Evolutionary conservation across 78 protist species (phyloP).

Genomic region (Pigoraptor vietnamica): DNA sequence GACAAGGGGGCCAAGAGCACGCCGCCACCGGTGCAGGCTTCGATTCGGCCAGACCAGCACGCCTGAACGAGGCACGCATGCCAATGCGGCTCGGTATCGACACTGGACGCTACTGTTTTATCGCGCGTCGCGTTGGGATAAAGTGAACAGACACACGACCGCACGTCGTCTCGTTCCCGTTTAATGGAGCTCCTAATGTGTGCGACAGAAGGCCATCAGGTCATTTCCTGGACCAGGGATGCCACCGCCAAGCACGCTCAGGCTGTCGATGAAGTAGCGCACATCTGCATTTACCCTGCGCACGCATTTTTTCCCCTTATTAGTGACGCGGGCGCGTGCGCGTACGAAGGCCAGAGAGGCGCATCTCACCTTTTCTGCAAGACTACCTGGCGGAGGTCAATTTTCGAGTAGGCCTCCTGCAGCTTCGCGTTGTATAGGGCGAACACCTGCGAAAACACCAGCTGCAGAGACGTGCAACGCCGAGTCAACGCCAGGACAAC

Average conservation of each 20-base stretch:
- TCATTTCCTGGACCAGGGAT: conserved; percentile 9
- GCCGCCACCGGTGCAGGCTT: background rate
- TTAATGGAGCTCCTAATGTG: background rate
- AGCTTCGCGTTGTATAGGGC: background rate
- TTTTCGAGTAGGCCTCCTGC: background rate
- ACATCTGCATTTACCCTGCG: conserved; percentile 15
- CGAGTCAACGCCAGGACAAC: too few relatives aligned
- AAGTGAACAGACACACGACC: too few relatives aligned
- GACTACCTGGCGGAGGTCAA: background rate
- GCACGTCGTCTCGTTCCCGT: too few relatives aligned
- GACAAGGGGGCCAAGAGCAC: background rate
- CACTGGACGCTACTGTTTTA: too few relatives aligned
- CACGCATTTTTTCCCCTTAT: background rate
- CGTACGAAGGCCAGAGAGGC: background rate
- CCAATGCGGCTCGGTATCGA: too few relatives aligned
- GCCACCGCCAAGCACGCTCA: conserved; percentile 1
- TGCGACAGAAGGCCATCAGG: background rate
- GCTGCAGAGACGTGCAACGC: background rate
- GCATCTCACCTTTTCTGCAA: background rate
- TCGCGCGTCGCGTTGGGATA: too few relatives aligned
- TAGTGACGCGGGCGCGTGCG: background rate
- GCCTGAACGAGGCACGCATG: too few relatives aligned
- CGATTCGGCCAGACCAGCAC: background rate
- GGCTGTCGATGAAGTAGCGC: background rate
- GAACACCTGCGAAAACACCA: background rate